Evolutionary conservation across 2,329 filamentous ascomycete species (phyloP).

Genomic region (Fusarium concolor): DNA sequence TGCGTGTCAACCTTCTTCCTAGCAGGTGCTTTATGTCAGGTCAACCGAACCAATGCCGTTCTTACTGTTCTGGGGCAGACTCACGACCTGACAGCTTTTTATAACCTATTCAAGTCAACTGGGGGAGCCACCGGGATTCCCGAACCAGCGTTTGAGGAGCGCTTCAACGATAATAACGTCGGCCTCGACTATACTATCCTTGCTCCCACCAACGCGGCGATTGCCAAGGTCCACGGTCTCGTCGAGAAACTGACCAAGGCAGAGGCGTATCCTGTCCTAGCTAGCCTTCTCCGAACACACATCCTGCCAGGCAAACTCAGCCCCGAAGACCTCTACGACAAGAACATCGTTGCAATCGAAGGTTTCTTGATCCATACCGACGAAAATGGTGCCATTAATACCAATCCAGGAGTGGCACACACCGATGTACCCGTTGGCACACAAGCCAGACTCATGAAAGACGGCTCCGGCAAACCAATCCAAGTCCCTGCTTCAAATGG

Average conservation of each 20-base stretch:
- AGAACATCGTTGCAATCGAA: not conserved
- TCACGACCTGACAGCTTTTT: not conserved
- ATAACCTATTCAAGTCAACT: not conserved
- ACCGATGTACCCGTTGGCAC: not conserved
- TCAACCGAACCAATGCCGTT: not conserved
- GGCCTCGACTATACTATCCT: conserved; percentile 1
- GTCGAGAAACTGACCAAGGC: not conserved
- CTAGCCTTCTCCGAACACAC: not conserved
- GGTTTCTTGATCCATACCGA: not conserved
- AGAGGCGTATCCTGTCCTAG: not conserved
- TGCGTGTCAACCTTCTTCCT: not conserved
- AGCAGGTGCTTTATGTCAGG: not conserved
- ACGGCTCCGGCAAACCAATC: not conserved
- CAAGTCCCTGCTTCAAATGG: not conserved
- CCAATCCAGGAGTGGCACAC: not conserved
- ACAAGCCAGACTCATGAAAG: conserved; percentile 1
- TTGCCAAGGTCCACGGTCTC: not conserved
- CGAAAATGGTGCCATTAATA: not conserved
- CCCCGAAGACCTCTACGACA: not conserved
- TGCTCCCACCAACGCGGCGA: conserved; percentile 1
- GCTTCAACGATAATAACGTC: not conserved
- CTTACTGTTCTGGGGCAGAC: conserved; percentile 1
- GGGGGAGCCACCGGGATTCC: not conserved
- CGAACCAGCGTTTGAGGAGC: not conserved
- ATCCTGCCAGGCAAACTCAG: not conserved